Evolutionary conservation across 495 filamentous ascomycete genomes (phyloP), one percentile per base, ranked within the genome.

Genomic region (Podospora pseudoanserina): DNA sequence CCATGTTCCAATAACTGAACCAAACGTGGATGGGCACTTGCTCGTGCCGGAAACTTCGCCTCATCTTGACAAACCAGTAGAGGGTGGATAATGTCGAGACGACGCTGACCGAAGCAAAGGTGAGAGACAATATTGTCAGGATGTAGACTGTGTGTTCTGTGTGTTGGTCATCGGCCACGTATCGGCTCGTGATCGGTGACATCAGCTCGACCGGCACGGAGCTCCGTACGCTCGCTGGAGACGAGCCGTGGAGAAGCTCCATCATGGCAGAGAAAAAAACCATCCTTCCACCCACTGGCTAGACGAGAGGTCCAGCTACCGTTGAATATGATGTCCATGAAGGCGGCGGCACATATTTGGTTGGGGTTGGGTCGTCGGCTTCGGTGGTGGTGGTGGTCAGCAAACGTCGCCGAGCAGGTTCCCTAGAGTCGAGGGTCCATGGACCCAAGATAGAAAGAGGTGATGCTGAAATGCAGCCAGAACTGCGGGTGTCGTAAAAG

Each of bases 61-160:
- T 83, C 90, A 93, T 93, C 71, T 85, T 85, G 56, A 85, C 78
- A 77, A 93, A 91, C 89, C 89, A 92, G 76, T 90, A 92, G 63
- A 89, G 79, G 20, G 87, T 78, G 56, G 81, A 72, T 5, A 87
- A 66, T 0, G 82, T 81, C 16, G 82, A 77, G 9, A 84, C 19
- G 27, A 90, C 74, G 68, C 86, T 89, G 75, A 89, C 69, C 0
- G 80, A 74, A 23, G 82, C 74, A 26, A 84, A 70, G 9, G 72
- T 57, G 49, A 77, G 72, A n/a, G 72, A 72, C 6, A 78, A 44
- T n/a, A 74, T 70, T 0, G 66, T 65, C 23, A 79, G 58, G 53
- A 71, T 28, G n/a, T 62, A 34, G 63, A 71, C 54, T 0, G 54
- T 64, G 20, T 66, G 69, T 18, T 58, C 2, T 23, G n/a, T 13